These are phyloP conservation scores for Phytophthora vignae DNA, from an alignment of 352 stramenopile species.

Conservation along the genomic window DNA sequence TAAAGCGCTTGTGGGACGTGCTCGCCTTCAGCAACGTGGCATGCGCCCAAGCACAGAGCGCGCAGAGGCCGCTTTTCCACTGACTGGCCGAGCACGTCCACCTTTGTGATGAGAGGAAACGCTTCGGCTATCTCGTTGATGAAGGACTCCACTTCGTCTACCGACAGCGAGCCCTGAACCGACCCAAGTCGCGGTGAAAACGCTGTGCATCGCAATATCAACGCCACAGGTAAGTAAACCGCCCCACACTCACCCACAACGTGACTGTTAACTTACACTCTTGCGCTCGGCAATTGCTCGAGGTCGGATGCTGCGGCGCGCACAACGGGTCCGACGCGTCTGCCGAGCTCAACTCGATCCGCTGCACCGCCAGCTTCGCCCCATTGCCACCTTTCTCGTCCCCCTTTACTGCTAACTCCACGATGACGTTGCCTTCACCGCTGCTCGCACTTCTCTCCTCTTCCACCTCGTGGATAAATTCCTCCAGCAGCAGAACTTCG, in stretches of 20 bases:
- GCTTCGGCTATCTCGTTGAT: constrained; percentile 47
- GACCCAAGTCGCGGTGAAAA: constrained; percentile 65
- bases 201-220: constrained; percentile 21
- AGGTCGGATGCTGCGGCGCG: constrained; percentile 38
- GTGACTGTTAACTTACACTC: constrained; percentile 36
- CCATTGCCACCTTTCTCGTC: background rate
- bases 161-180: constrained; percentile 70
- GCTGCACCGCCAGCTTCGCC: constrained; percentile 28
- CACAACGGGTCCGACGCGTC: constrained; percentile 45
- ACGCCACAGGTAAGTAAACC: background rate
- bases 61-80: constrained; percentile 65
- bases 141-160: constrained; percentile 65
- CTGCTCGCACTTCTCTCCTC: constrained; percentile 3
- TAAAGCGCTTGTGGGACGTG: constrained; percentile 70
- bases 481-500: constrained; percentile 55
- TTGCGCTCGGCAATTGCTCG: constrained; percentile 55
- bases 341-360: constrained; percentile 33
- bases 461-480: constrained; percentile 29
- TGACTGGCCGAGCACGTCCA: constrained; percentile 69
- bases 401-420: constrained; percentile 37
- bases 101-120: constrained; percentile 56
- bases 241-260: background rate
- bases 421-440: constrained; percentile 6
- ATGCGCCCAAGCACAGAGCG: constrained; percentile 77
- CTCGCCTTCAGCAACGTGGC: constrained; percentile 22